Evolutionary conservation across 2,329 filamentous ascomycete species (phyloP).

Genomic region (Cytospora chrysosperma): DNA sequence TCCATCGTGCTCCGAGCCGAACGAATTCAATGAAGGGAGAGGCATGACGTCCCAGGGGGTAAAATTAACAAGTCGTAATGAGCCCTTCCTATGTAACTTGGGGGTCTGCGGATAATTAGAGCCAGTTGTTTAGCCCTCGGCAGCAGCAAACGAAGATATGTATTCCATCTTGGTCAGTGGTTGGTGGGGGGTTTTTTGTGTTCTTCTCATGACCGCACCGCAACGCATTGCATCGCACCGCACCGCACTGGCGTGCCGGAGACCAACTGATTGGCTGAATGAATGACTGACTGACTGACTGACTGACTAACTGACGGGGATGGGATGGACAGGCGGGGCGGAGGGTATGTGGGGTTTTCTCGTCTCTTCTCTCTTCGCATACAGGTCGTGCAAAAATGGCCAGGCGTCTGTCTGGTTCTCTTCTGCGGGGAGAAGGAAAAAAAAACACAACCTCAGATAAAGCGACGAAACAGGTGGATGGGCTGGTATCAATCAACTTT

Average conservation of each 20-base stretch:
- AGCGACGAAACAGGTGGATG: no score
- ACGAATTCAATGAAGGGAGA: background rate
- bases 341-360: background rate
- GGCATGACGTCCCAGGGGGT: background rate
- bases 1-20: conserved; percentile 8
- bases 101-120: background rate
- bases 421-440: no score
- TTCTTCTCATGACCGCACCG: background rate
- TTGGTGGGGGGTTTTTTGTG: background rate
- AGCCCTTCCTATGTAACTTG: background rate
- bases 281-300: no score
- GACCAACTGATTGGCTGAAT: no score
- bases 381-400: conserved; percentile 5
- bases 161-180: background rate
- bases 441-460: no score
- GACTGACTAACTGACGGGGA: background rate
- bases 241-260: no score
- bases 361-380: background rate
- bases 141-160: background rate
- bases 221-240: background rate
- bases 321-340: background rate
- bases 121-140: background rate
- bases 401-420: no score
- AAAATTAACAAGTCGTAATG: background rate
- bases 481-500: no score